Conservation (phyloP, 768 basidiomycete species). For the Boletus sp. region DNA sequence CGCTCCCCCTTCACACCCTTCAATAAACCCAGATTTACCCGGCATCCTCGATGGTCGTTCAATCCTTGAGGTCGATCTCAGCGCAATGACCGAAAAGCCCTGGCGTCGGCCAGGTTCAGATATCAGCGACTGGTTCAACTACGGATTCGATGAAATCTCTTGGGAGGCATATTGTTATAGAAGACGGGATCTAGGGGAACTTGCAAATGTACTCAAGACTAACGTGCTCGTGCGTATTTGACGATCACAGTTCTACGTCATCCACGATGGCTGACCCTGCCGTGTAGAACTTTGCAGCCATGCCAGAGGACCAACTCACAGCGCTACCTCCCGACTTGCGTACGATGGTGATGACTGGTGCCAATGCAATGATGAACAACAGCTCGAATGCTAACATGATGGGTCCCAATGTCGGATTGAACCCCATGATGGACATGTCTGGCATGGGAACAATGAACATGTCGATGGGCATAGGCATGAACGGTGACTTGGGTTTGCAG, state of each 20-base stretch:
- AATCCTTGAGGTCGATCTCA: constrained; percentile 82
- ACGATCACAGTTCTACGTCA: neutral
- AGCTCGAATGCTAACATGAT: constrained; percentile 53
- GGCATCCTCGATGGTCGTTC: constrained; percentile 72
- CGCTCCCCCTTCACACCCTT: constrained; percentile 78
- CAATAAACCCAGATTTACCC: constrained; percentile 62
- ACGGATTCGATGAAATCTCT: constrained; percentile 95
- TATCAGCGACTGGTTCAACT: constrained; percentile 98
- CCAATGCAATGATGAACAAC: constrained; percentile 74
- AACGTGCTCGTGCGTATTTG: constrained; percentile 68
- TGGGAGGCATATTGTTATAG: constrained; percentile 93
- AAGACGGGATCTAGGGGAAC: constrained; percentile 74
- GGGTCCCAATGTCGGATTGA: constrained; percentile 46
- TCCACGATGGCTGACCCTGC: constrained; percentile 4
- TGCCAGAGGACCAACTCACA: constrained; percentile 77
- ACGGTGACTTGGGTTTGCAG: constrained; percentile 61
- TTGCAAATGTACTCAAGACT: constrained; percentile 74
- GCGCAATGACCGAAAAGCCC: constrained; percentile 71
- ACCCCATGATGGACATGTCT: constrained; percentile 80
- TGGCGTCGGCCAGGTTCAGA: constrained; percentile 93
- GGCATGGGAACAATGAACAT: constrained; percentile 58
- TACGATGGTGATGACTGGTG: constrained; percentile 83
- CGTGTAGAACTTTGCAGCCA: constrained; percentile 69
- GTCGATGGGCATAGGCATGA: constrained; percentile 57
- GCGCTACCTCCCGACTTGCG: constrained; percentile 78